Conservation (phyloP, 495 filamentous ascomycete species). For the Hypoxylon crocopeplum region DNA sequence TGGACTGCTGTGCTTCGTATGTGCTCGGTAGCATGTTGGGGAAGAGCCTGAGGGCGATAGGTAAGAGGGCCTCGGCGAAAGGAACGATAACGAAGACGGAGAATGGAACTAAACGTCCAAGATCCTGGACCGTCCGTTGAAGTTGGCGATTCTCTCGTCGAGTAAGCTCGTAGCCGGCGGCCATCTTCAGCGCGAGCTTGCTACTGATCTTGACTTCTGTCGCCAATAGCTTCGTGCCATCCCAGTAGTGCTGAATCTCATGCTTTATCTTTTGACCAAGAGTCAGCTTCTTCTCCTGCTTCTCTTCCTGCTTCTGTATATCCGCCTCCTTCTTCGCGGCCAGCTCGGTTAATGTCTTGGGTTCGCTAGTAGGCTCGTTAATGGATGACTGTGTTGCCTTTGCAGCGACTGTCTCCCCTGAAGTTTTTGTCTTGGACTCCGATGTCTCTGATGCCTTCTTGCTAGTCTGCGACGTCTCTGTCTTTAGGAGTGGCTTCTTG, state of each 20-base stretch:
- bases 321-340: slow-evolving; percentile 43
- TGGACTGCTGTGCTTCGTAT: slow-evolving; percentile 89
- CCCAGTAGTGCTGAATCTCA: slow-evolving; percentile 94
- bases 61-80: slow-evolving; percentile 94
- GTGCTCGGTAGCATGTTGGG: slow-evolving; percentile 97
- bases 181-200: slow-evolving; percentile 94
- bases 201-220: slow-evolving; percentile 93
- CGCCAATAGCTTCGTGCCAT: slow-evolving; percentile 96
- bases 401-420: slow-evolving; percentile 44
- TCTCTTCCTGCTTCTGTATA: slow-evolving; percentile 73
- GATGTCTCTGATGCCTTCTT: slow-evolving; percentile 51
- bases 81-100: slow-evolving; percentile 97
- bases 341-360: slow-evolving; percentile 41
- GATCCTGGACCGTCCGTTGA: slow-evolving; percentile 89
- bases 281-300: slow-evolving; percentile 75
- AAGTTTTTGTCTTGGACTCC: slow-evolving; percentile 41
- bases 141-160: slow-evolving; percentile 92
- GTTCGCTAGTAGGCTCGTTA: slow-evolving; percentile 32
- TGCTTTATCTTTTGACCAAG: slow-evolving; percentile 91
- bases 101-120: slow-evolving; percentile 92
- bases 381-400: slow-evolving; percentile 19
- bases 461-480: slow-evolving; percentile 42
- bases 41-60: slow-evolving; percentile 91
- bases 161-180: slow-evolving; percentile 94
- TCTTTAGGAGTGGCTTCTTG: slow-evolving; percentile 78